Evolutionary conservation across 2,329 filamentous ascomycete species (phyloP).

Genomic region (Paramyrothecium roridum): DNA sequence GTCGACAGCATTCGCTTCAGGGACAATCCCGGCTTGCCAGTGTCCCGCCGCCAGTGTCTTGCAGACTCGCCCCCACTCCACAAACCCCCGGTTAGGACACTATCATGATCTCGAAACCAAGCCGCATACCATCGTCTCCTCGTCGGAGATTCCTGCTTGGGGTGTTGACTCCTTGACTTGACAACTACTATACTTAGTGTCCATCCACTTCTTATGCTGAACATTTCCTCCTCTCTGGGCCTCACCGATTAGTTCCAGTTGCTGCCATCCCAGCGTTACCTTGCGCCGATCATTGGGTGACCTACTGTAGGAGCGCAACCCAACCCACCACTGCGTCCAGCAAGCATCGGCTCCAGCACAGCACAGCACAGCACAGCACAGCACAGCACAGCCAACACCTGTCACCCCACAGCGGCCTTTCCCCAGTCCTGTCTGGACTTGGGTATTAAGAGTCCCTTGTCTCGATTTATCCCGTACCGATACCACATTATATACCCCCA

Average conservation of each 20-base stretch:
- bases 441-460: not conserved
- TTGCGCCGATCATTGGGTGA: not conserved
- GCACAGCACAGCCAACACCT: not conserved
- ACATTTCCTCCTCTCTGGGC: slow-evolving; percentile 5
- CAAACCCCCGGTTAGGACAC: slow-evolving; percentile 6
- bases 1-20: not conserved
- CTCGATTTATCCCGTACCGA: slow-evolving; percentile 2
- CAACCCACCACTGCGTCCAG: not conserved
- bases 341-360: not conserved
- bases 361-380: not conserved
- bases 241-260: slow-evolving; percentile 1
- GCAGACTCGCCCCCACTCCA: not conserved
- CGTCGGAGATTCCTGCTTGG: slow-evolving; percentile 36
- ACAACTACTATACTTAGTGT: not conserved
- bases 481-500: not conserved
- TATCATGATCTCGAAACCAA: slow-evolving; percentile 37
- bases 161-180: slow-evolving; percentile 35
- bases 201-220: not conserved
- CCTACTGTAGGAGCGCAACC: not conserved
- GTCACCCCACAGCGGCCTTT: not conserved
- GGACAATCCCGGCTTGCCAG: slow-evolving; percentile 1
- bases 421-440: not conserved
- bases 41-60: slow-evolving; percentile 1
- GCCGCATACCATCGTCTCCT: slow-evolving; percentile 34
- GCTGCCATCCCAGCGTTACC: not conserved